Evolutionary conservation across 805 yeast species (phyloP).

Genomic region (Ogataea philodendri): DNA sequence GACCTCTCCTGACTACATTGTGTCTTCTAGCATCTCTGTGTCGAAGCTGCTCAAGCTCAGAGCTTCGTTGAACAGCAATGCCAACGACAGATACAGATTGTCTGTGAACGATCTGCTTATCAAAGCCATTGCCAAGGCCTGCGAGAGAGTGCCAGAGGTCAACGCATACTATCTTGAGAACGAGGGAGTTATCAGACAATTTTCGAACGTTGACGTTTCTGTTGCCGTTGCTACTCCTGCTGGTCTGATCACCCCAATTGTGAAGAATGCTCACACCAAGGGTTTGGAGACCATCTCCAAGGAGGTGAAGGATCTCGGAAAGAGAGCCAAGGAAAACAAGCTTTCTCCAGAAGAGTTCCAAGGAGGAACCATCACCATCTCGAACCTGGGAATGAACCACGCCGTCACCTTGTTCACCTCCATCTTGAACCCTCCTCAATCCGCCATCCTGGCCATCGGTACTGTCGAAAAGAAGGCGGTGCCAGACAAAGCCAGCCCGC

Average conservation of each 20-base stretch:
- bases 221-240: conserved; percentile 99
- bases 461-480: conserved; percentile 90
- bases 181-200: conserved; percentile 90
- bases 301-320: conserved; percentile 88
- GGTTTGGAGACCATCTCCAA: conserved; percentile 81
- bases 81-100: conserved; percentile 83
- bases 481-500: conserved; percentile 86
- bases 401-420: conserved; percentile 94
- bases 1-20: conserved; percentile 87
- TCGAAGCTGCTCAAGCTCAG: conserved; percentile 89
- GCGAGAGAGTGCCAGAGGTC: conserved; percentile 86
- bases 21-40: conserved; percentile 83
- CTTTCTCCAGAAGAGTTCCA: conserved; percentile 95
- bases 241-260: conserved; percentile 95
- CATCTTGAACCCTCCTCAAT: conserved; percentile 96
- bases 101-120: conserved; percentile 92
- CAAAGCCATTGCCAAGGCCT: conserved; percentile 92
- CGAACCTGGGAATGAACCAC: conserved; percentile 97
- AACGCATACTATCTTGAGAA: conserved; percentile 91
- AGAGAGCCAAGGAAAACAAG: conserved; percentile 93
- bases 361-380: conserved; percentile 98
- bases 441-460: conserved; percentile 91
- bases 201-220: conserved; percentile 88
- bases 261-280: conserved; percentile 80
- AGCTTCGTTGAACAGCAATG: conserved; percentile 78